Percentiles rank a stretch among this genome's conserved stretches.
These are phyloP conservation scores for Pseudogymnoascus sp. DNA, from an alignment of 2,329 filamentous ascomycete species.

Conservation along the genomic window DNA sequence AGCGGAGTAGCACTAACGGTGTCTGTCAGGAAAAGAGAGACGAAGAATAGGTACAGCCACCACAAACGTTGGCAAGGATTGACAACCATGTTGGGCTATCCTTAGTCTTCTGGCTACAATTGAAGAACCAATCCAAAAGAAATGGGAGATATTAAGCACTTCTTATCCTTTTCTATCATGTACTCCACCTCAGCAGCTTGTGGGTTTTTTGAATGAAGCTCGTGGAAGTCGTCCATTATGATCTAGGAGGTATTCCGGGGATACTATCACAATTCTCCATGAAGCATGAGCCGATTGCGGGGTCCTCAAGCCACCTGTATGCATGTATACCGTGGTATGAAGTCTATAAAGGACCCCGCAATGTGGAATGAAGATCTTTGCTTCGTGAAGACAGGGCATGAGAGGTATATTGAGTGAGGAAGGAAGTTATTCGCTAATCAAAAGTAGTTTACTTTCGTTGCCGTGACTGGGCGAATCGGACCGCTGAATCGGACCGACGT, in stretches of 20 bases:
- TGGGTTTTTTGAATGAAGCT: not conserved
- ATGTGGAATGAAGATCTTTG: not conserved
- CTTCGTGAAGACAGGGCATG: not conserved
- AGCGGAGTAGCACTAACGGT: slow-evolving; percentile 11
- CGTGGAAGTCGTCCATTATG: not conserved
- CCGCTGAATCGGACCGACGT: not conserved
- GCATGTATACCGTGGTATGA: not conserved
- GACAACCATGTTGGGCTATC: not conserved
- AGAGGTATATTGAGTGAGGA: not conserved
- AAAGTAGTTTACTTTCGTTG: no score
- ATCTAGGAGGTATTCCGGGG: not conserved
- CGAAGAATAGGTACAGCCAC: not conserved
- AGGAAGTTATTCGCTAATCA: not conserved
- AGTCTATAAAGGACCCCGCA: not conserved
- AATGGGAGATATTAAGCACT: not conserved
- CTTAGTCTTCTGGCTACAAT: not conserved
- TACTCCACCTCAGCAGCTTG: not conserved
- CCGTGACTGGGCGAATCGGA: not conserved
- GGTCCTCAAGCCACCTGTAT: not conserved
- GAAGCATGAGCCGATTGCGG: not conserved
- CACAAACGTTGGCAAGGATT: not conserved
- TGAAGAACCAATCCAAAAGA: not conserved
- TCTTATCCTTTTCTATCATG: not conserved
- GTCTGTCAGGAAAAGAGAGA: not conserved
- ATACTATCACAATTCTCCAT: not conserved